These are phyloP conservation scores for Auricularia cornea DNA, from an alignment of 768 basidiomycete genomes.

Conservation along the genomic window DNA sequence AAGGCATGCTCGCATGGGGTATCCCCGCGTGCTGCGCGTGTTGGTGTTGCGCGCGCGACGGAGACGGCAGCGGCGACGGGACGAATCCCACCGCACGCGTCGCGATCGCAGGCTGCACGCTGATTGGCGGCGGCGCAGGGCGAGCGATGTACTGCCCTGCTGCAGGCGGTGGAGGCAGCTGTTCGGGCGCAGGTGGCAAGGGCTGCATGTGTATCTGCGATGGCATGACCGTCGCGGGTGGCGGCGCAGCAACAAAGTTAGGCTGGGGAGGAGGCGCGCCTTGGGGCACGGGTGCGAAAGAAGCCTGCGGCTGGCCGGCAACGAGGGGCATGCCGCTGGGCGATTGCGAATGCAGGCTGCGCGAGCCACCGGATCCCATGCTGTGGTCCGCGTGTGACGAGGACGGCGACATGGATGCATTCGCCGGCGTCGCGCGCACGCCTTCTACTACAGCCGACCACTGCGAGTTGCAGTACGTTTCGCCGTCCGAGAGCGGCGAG, in stretches of 20 bases:
- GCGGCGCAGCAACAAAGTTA: background rate
- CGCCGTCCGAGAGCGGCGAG: background rate
- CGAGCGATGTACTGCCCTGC: too few species aligned
- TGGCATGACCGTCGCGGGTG: background rate
- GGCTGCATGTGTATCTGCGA: too few species aligned
- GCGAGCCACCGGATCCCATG: background rate
- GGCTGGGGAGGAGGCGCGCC: background rate
- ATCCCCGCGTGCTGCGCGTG: too few species aligned
- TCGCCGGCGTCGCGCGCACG: background rate
- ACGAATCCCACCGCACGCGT: too few species aligned
- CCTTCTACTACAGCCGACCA: background rate
- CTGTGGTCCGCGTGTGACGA: background rate
- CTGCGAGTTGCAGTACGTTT: background rate
- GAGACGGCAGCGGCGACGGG: too few species aligned
- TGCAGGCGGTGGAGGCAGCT: too few species aligned
- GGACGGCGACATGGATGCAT: background rate
- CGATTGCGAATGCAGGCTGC: background rate
- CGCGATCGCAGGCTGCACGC: too few species aligned
- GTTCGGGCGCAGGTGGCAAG: too few species aligned
- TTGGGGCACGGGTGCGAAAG: background rate
- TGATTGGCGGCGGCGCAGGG: too few species aligned
- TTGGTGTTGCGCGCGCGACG: too few species aligned
- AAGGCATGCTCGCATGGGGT: too few species aligned
- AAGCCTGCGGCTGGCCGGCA: background rate
- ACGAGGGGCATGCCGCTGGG: background rate